phyloP scores from a whole-genome alignment of 345 rosid species.

The Linum trigynum region DNA sequence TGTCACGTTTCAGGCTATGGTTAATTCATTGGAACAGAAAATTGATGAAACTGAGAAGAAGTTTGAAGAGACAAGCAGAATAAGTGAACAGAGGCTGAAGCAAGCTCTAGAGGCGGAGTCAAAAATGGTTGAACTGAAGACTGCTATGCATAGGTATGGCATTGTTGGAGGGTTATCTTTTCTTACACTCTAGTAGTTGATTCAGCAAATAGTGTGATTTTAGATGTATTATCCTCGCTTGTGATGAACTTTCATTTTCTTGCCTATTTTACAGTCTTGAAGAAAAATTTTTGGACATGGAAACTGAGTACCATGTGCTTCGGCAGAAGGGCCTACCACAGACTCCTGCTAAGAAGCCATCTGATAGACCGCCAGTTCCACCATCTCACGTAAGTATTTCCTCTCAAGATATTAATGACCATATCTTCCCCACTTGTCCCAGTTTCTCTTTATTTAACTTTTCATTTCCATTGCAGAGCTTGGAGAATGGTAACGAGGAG shows the following conservation, averaged over 20 bases:
- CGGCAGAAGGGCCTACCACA: conserved; percentile 56
- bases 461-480: conserved; percentile 38
- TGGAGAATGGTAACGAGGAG: conserved; percentile 78
- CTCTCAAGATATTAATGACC: conserved; percentile 4
- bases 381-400: conserved; percentile 34
- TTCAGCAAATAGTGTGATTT: not conserved
- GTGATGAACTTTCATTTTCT: conserved; percentile 1
- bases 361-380: conserved; percentile 50
- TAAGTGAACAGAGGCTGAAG: conserved; percentile 86
- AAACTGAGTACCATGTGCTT: conserved; percentile 76
- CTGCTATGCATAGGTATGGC: conserved; percentile 70
- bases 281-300: conserved; percentile 74
- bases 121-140: conserved; percentile 70
- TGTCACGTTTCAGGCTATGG: conserved; percentile 54
- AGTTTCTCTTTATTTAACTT: conserved; percentile 1
- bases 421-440: not conserved
- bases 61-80: conserved; percentile 62
- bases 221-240: not conserved
- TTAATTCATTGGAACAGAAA: conserved; percentile 68
- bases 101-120: conserved; percentile 94
- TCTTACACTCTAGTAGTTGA: not conserved
- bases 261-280: conserved; percentile 59
- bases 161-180: not conserved
- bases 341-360: conserved; percentile 39
- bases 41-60: conserved; percentile 84